These are phyloP conservation scores for Mortierella sp. DNA, from an alignment of 371 early-diverging fungal species.

Conservation along the genomic window DNA sequence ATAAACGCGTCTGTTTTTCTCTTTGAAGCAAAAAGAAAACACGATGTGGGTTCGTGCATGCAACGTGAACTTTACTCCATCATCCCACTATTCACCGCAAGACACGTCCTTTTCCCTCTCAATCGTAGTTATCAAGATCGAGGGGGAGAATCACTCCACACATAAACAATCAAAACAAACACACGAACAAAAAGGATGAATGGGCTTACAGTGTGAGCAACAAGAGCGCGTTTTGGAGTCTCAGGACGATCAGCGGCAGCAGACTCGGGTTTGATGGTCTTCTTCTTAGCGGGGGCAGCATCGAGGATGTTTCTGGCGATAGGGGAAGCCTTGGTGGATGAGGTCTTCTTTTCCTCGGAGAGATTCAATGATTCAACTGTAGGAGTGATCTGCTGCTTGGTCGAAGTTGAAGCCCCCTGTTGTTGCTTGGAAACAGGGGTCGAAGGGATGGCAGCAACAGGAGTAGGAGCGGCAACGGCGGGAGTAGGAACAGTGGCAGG, in stretches of 20 bases:
- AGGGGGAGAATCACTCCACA: not conserved
- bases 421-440: not conserved
- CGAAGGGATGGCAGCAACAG: not conserved
- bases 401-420: not conserved
- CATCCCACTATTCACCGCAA: too few relatives aligned
- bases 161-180: not conserved
- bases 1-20: not conserved
- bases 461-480: not conserved
- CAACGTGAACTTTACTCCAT: not conserved
- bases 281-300: not conserved
- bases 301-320: conserved; percentile 10
- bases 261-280: not conserved
- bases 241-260: not conserved
- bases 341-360: not conserved
- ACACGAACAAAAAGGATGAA: not conserved
- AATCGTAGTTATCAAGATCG: not conserved
- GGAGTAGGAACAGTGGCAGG: not conserved
- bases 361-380: not conserved
- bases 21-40: not conserved
- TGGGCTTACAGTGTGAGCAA: conserved; percentile 18
- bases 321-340: not conserved
- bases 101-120: not conserved
- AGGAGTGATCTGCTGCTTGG: conserved; percentile 6
- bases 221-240: not conserved
- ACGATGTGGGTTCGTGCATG: not conserved